phyloP scores from a whole-genome alignment of 805 yeast genomes.

The Candida sonorensis region DNA sequence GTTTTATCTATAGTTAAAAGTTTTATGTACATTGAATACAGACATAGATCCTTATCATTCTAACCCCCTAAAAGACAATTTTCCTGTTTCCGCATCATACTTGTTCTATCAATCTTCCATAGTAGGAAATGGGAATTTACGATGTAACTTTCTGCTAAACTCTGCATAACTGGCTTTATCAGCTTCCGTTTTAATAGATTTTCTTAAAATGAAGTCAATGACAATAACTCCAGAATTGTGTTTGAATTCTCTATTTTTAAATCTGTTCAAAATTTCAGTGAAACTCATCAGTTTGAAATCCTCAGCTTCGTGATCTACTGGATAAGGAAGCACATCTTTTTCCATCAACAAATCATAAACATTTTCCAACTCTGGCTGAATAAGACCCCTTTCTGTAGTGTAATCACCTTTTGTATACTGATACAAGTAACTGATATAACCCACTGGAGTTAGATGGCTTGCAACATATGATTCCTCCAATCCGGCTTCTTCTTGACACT shows the following conservation, averaged over 20 bases:
- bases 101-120: no score
- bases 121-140: slow-evolving; percentile 64
- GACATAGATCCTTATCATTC: no score
- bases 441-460: slow-evolving; percentile 41
- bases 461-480: slow-evolving; percentile 46
- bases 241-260: slow-evolving; percentile 63
- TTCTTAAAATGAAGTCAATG: slow-evolving; percentile 82
- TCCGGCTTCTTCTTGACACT: slow-evolving; percentile 89
- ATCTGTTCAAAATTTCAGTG: slow-evolving; percentile 44
- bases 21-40: no score
- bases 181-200: slow-evolving; percentile 62
- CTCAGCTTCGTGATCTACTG: slow-evolving; percentile 72
- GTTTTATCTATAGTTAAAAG: no score
- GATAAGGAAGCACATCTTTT: slow-evolving; percentile 40
- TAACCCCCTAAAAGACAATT: no score
- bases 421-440: slow-evolving; percentile 64
- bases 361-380: slow-evolving; percentile 87
- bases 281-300: slow-evolving; percentile 60
- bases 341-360: slow-evolving; percentile 63
- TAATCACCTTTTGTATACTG: slow-evolving; percentile 27
- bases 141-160: slow-evolving; percentile 54
- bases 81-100: no score
- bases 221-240: slow-evolving; percentile 81
- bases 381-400: slow-evolving; percentile 42
- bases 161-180: slow-evolving; percentile 61